Evolutionary conservation across 768 basidiomycete species (phyloP), one percentile per base, ranked within the genome.

Genomic region (Auricularia sp.): DNA sequence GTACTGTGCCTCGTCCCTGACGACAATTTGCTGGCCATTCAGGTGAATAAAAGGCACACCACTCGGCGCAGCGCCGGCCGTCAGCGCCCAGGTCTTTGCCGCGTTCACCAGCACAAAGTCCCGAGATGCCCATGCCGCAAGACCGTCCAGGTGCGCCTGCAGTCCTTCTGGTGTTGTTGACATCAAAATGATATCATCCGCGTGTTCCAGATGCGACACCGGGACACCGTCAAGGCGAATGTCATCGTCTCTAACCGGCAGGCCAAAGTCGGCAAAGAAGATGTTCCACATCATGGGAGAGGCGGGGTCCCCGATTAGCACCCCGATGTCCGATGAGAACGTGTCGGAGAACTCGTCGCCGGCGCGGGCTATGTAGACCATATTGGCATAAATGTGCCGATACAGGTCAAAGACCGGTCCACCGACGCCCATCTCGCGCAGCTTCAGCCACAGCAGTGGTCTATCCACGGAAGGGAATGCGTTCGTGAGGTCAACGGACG

Each of bases 391-490:
- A 8, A 67, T 34, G 61, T 66, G 62, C 3, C 66, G 64, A 3
- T 66, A 36, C 61, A 61, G 63, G 65, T 67, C 66, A 43, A 67
- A 23, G 51, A 68, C 4, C 1, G 65, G 67, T 23, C 68, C 70
- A 3, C 42, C 33, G 4, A 64, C 43, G 1, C 76, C 75, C 43
- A 56, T 36, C 1, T 36, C 18, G 39, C 35, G 43, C 3, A 76
- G 67, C 61, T 76, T 76, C 1, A 69, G n/a, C 75, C 76, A 77
- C 0, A 77, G 67, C 0, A 72, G 71, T 2, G 72, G 65, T n/a
- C 71, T 67, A 47, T 77, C 70, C 3, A 71, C 71, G 0, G 72
- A 76, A 0, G 77, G 77, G 64, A 77, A 77, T 8, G 76, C 75
- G 68, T 77, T 77, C 14, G 66, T 72, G 4, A 73, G 64, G 64